Evolutionary conservation across 495 filamentous ascomycete genomes (phyloP).

Genomic region (Penicillium psychrofluorescens): DNA sequence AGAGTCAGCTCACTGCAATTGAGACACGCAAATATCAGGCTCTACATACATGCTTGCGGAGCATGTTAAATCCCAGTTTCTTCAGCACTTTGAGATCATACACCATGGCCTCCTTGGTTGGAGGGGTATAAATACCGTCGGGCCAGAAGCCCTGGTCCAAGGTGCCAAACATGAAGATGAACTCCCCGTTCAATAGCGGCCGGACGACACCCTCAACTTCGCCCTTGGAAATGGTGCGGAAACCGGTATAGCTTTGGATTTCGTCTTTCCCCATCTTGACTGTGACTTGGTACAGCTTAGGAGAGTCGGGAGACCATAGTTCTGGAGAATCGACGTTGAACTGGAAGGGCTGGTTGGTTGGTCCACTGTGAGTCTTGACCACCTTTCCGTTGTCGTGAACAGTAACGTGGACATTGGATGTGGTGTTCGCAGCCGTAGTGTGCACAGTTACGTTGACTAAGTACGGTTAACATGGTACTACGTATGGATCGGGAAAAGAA

Average conservation of each 20-base stretch:
- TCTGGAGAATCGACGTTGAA: conserved; percentile 44
- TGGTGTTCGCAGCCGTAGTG: conserved; percentile 18
- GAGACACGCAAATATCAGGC: too few relatives aligned
- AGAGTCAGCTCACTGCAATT: too few relatives aligned
- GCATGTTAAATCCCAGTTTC: conserved; percentile 56
- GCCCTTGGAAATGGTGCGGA: conserved; percentile 51
- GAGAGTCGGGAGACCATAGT: conserved; percentile 55
- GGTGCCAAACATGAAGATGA: conserved; percentile 58
- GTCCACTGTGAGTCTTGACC: conserved; percentile 28
- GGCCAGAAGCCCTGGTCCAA: conserved; percentile 67
- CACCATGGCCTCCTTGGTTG: conserved; percentile 56
- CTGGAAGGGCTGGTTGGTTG: conserved; percentile 39
- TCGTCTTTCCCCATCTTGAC: conserved; percentile 49
- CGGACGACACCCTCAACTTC: conserved; percentile 50
- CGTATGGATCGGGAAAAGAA: too few relatives aligned
- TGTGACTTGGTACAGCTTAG: conserved; percentile 54
- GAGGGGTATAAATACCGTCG: conserved; percentile 56
- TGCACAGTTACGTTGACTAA: conserved; percentile 46
- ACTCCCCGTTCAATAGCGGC: conserved; percentile 57
- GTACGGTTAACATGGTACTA: too few relatives aligned
- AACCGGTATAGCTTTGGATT: conserved; percentile 57
- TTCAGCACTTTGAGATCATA: conserved; percentile 57
- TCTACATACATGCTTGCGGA: conserved; percentile 48
- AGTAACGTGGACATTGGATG: conserved; percentile 30
- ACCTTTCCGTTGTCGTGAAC: conserved; percentile 34